phyloP scores from a whole-genome alignment of 176 grass and related monocot species.

The Lolium multiflorum region DNA sequence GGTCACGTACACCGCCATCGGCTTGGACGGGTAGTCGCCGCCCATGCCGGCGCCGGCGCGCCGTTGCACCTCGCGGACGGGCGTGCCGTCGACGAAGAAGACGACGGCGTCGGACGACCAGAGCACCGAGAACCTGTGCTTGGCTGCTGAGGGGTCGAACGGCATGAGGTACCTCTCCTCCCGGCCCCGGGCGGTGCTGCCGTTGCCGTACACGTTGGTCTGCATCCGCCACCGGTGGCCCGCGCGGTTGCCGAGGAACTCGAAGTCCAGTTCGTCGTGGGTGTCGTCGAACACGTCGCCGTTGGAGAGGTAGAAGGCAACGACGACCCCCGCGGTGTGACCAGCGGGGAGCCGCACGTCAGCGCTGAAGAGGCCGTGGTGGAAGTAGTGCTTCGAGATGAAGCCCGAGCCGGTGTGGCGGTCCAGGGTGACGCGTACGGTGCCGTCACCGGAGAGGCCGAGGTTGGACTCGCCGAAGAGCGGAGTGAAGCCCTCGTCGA shows the following conservation, averaged over 20 bases:
- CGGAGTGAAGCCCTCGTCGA: slow-evolving; percentile 66
- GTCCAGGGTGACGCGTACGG: slow-evolving; percentile 59
- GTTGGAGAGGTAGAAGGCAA: slow-evolving; percentile 92
- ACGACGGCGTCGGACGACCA: slow-evolving; percentile 61
- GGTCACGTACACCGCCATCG: slow-evolving; percentile 79
- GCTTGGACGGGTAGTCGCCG: slow-evolving; percentile 71
- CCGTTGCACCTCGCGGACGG: slow-evolving; percentile 63
- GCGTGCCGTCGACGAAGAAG: slow-evolving; percentile 76
- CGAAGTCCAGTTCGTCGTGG: slow-evolving; percentile 86
- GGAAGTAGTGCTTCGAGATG: slow-evolving; percentile 72
- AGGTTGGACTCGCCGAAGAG: slow-evolving; percentile 79
- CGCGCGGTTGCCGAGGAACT: slow-evolving; percentile 76
- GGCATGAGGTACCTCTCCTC: slow-evolving; percentile 84
- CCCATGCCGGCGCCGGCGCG: slow-evolving; percentile 51
- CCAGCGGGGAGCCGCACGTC: slow-evolving; percentile 66
- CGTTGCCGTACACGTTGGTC: slow-evolving; percentile 92
- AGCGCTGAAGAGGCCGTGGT: slow-evolving; percentile 83
- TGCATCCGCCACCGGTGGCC: slow-evolving; percentile 78
- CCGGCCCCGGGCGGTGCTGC: slow-evolving; percentile 63
- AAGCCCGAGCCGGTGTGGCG: slow-evolving; percentile 73
- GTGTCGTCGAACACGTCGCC: slow-evolving; percentile 76
- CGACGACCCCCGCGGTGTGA: slow-evolving; percentile 82
- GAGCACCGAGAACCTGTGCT: slow-evolving; percentile 73
- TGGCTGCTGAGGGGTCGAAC: slow-evolving; percentile 67
- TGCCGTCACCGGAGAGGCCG: slow-evolving; percentile 46